Evolutionary conservation across 2,329 filamentous ascomycete species (phyloP), one percentile per base, ranked within the genome.

Genomic region (Monosporascus sp.): DNA sequence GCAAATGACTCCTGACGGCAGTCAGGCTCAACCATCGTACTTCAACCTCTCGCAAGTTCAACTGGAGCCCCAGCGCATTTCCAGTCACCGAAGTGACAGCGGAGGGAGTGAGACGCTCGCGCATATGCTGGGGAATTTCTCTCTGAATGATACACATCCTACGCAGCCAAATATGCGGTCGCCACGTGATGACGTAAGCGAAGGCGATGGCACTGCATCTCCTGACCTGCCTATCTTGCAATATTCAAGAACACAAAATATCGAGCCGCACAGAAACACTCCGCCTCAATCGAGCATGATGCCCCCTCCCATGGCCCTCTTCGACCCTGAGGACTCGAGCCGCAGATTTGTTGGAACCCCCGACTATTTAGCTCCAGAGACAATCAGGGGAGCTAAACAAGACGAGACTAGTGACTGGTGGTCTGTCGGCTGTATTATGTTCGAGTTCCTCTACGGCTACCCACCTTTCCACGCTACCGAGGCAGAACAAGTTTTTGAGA

Each of bases 401-500:
- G 94, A 99, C 65, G 93, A 97, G 70, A 94, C 93, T 60, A 97
- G 94, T 67, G 94, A 99, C 83, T 99, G 94, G 94, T 99, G 94
- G 94, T 97, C 94, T 22, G 80, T 99, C n/a, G 94, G 94, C 1
- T 99, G 95, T 69, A 97, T 99, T 62, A 76, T 97, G 70, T 99
- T 97, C 64, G 94, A 99, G 65, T 97, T 96, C 60, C 75, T 99
- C 2, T 97, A 90, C 65, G 94, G 94, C 1, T 87, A 90, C 53
- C 94, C 94, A 1, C 94, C 94, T 0, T 99, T 99, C 70, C 91
- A 97, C 68, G 94, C 90, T 1, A 77, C 80, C 20, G 91, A 92
- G 47, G 90, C 94, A 0, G 94, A 99, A 62, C 81, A 94, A 62
- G 94, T 99, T 1, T 99, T 99, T 65, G 90, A 97, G 62, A 99